Base-by-base conservation (phyloP, 1,284 basidiomycete species). In the Ustilago shanxiensis region DNA sequence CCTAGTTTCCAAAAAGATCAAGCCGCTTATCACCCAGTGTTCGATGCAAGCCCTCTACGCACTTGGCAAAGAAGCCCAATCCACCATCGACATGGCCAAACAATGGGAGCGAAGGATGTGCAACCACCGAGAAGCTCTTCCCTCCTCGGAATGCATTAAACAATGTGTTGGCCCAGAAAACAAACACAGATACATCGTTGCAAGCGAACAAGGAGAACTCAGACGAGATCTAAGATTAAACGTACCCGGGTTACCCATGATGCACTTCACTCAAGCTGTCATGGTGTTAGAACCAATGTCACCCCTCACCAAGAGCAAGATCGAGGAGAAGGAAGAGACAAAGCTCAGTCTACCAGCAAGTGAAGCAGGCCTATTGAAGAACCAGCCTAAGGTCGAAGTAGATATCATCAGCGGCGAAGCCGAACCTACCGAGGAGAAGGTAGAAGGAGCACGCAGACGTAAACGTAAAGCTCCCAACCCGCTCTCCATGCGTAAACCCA, bases 71-170 rank as follows among this genome's bases (percentile, higher is more conserved):
- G 67, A 66, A 47, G 51, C 51, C 2, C 69, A 65, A 29, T 26
- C 44, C 16, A 75, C 64, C 22, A 91, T 94, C 0, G 92, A 96
- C 83, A 89, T 97, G 49, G 95, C 96, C 1, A 98, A 98, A 87
- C 90, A 88, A 0, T 97, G 95, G 82, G 96, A 98, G 87, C 89
- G 96, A 59, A 87, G 96, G 72, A 93, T 93, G 87, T 99, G 96
- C 86, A 98, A 98, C 85, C 96, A 99, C 84, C 89, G 91, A 72
- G 92, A 94, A 83, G 89, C 88, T 1, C 92, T 96, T 44, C 89
- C 90, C 0, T 92, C 93, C 20, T 90, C 92, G 56, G 93, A 93
- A n/a, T 99, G 96, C 85, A 87, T 99, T 39, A 86, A 88, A 14
- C 90, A 90, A 66, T 60, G 52, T 26, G 44, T 67, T 5, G 79